Conservation (phyloP, 306 rosid species). For the Casuarina cunninghamiana region DNA sequence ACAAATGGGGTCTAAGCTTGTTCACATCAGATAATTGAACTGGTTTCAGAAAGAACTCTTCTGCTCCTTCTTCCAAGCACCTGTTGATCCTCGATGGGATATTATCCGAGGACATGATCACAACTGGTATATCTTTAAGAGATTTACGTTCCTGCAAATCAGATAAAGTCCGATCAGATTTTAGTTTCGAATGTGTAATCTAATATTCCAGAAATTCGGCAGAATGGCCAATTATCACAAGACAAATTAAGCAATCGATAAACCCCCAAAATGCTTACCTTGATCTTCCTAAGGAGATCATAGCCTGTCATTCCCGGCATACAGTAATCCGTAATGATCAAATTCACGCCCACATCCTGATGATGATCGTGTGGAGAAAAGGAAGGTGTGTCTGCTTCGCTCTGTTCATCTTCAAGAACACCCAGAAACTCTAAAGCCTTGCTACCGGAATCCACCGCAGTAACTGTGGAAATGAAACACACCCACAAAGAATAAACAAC, state of each 20-base stretch:
- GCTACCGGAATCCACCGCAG: conserved; percentile 78
- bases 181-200: background rate
- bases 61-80: conserved; percentile 94
- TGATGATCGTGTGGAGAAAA: conserved; percentile 33
- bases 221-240: background rate
- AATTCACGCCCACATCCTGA: conserved; percentile 65
- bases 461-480: conserved; percentile 45
- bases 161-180: conserved; percentile 15
- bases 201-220: too few relatives aligned
- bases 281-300: conserved; percentile 77
- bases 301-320: conserved; percentile 97
- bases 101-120: conserved; percentile 92
- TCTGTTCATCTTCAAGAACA: conserved; percentile 51
- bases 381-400: conserved; percentile 23
- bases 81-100: conserved; percentile 80
- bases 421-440: conserved; percentile 80
- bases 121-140: conserved; percentile 84
- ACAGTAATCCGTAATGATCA: conserved; percentile 86
- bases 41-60: conserved; percentile 79
- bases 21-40: conserved; percentile 72
- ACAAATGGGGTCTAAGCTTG: conserved; percentile 73
- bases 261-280: conserved; percentile 40
- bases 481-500: conserved; percentile 22
- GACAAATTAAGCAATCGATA: background rate
- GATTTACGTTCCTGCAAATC: conserved; percentile 71